Evolutionary conservation across 2,329 filamentous ascomycete genomes (phyloP), one percentile per base, ranked within the genome.

Genomic region (Fusarium goolgardi): DNA sequence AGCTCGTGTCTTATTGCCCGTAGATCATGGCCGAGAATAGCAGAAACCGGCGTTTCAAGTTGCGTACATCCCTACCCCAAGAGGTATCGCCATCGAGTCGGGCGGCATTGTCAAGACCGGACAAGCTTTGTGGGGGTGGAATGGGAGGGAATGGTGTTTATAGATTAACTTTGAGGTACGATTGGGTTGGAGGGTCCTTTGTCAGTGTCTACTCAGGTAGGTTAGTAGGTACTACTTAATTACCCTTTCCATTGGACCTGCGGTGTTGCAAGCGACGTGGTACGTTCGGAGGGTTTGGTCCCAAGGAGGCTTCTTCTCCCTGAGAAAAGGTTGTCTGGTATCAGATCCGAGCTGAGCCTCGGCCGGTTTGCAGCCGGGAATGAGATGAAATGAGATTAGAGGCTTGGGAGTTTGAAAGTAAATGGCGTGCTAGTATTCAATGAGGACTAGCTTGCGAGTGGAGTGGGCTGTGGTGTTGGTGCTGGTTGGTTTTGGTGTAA

Each of bases 111-210:
- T 78, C 75, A 77, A 77, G 76, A 75, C 75, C 39, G 71, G 77
- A 79, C 76, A 79, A 78, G 77, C 77, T 79, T 79, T 78, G 73
- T 75, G 71, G 75, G 70, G 71, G 66, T 64, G 66, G 62, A 50
- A 62, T 51, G 39, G 63, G 13, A 58, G 54, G 44, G 58, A 31
- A 63, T 63, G 62, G 64, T 54, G 54, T 63, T 61, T 20, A 49
- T 60, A 55, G 66, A 61, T 67, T 63, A 65, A 67, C 41, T 53
- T 59, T 52, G 27, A 54, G 41, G 55, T 39, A 44, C 55, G 66
- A 67, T 67, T 54, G 31, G 59, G 59, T 59, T 63, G 32, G 61
- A 64, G 61, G 59, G 46, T 59, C 45, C 55, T 39, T 63, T 20
- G 31, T 23, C n/a, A n/a, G n/a, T 40, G 37, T 35, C n/a, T 39